These are phyloP conservation scores for Vitis riparia DNA, from an alignment of 164 flowering plant species.

Conservation along the genomic window DNA sequence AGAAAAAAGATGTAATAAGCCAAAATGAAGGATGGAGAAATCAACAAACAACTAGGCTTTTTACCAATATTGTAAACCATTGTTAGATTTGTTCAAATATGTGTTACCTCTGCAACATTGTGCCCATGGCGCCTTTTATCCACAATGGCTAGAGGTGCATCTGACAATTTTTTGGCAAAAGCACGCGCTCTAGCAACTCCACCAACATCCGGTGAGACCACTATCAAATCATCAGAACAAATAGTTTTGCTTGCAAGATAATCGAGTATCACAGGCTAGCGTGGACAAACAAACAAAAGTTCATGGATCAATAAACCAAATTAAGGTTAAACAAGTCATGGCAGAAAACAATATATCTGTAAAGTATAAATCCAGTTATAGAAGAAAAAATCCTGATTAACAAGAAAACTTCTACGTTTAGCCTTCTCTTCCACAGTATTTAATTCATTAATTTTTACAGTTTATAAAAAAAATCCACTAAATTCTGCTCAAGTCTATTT, in stretches of 20 bases:
- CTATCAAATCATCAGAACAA: slow-evolving; percentile 83
- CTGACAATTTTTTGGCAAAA: slow-evolving; percentile 94
- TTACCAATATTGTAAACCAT: background rate
- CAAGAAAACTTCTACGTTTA: background rate
- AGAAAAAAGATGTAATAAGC: too few relatives aligned
- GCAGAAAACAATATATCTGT: background rate
- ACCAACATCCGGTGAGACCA: slow-evolving; percentile 99
- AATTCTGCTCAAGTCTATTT: too few relatives aligned
- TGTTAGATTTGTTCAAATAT: background rate
- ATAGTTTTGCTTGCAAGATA: slow-evolving; percentile 94
- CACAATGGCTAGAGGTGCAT: slow-evolving; percentile 98
- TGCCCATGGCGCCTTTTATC: slow-evolving; percentile 98
- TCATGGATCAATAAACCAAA: slow-evolving; percentile 7
- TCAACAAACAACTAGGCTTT: too few relatives aligned
- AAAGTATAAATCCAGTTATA: background rate
- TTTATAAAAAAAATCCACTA: too few relatives aligned
- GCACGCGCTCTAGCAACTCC: slow-evolving; percentile 99
- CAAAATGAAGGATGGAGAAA: too few relatives aligned
- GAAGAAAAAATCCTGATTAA: background rate
- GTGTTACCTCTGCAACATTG: slow-evolving; percentile 90
- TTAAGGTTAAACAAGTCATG: background rate
- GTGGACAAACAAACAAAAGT: slow-evolving; percentile 15
- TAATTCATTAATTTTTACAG: background rate
- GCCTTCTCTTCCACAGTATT: background rate
- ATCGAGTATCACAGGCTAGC: slow-evolving; percentile 93